Evolutionary conservation across 1,284 basidiomycete species (phyloP).

Genomic region (Cutaneotrichosporon sp.): DNA sequence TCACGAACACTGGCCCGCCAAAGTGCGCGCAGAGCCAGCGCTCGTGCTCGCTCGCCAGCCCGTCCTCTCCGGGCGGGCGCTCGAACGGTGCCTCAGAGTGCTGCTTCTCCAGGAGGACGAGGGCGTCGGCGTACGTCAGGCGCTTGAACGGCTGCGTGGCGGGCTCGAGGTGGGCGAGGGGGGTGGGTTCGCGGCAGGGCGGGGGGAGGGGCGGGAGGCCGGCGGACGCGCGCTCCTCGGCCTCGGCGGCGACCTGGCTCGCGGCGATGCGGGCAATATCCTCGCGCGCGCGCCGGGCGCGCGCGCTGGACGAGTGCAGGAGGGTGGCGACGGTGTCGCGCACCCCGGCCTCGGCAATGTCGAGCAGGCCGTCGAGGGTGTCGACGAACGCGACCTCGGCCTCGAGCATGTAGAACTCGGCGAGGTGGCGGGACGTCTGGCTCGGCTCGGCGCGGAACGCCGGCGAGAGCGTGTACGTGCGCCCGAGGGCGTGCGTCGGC

Average conservation of each 20-base stretch:
- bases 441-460: conserved; percentile 91
- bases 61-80: conserved; percentile 63
- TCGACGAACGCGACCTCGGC: conserved; percentile 76
- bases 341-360: conserved; percentile 66
- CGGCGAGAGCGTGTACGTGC: conserved; percentile 88
- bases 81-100: conserved; percentile 56
- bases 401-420: conserved; percentile 99
- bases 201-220: not conserved
- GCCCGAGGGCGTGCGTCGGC: conserved; percentile 70
- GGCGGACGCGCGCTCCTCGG: not conserved
- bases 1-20: conserved; percentile 81
- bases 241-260: not conserved
- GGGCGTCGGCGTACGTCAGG: conserved; percentile 77
- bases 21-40: conserved; percentile 70
- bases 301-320: conserved; percentile 16
- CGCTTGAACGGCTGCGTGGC: conserved; percentile 54
- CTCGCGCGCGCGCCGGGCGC: conserved; percentile 29
- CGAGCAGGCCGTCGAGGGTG: conserved; percentile 62
- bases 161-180: conserved; percentile 29
- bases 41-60: conserved; percentile 88
- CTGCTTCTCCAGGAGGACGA: conserved; percentile 61
- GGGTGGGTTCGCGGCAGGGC: conserved; percentile 5
- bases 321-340: conserved; percentile 29
- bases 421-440: conserved; percentile 85
- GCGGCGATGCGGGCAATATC: conserved; percentile 29